Evolutionary conservation across 305 asterid genomes (phyloP), one percentile per base, ranked within the genome.

Genomic region (Vinca major): DNA sequence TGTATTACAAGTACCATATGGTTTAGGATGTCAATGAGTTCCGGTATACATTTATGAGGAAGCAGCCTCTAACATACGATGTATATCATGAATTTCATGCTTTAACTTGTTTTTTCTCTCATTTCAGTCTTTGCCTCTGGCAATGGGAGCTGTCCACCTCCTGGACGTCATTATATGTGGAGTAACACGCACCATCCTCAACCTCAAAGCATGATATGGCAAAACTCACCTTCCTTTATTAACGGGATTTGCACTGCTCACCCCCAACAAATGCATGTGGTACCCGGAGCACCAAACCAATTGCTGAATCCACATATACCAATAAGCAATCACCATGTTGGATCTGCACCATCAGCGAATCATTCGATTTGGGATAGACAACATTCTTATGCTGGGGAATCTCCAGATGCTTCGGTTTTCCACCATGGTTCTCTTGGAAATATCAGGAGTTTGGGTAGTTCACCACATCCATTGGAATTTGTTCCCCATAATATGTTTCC

Each of bases 371-470:
- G 97, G 99, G 97, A 93, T 62, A 82, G 91, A 66, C 82, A 85
- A 43, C 86, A 78, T 62, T 77, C 89, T 52, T 93, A 84, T 78
- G 78, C 89, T 19, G 96, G 88, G 71, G 97, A 90, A 58, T 87
- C 99, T 62, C 89, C 96, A 33, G 99, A 93, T 82, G 84, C 91
- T 73, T 73, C 97, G 72, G 87, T 77, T 56, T 85, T 91, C 71
- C 96, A 89, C 79, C 97, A 96, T 17, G 96, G 97, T 75, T 91
- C 97, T 55, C 91, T 93, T 65, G 99, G 97, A 68, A 92, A 82
- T 82, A 79, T 85, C 84, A 82, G 92, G 77, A 83, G 89, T 51
- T 88, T 95, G 72, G 86, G 96, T 65, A 88, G 78, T 78, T 86
- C 97, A 56, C 89, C 97, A 17, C 96, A 86, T 78, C 85, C 90